Base-by-base conservation (phyloP, 2,329 filamentous ascomycete species). In the Ceratocystis eucalypticola region DNA sequence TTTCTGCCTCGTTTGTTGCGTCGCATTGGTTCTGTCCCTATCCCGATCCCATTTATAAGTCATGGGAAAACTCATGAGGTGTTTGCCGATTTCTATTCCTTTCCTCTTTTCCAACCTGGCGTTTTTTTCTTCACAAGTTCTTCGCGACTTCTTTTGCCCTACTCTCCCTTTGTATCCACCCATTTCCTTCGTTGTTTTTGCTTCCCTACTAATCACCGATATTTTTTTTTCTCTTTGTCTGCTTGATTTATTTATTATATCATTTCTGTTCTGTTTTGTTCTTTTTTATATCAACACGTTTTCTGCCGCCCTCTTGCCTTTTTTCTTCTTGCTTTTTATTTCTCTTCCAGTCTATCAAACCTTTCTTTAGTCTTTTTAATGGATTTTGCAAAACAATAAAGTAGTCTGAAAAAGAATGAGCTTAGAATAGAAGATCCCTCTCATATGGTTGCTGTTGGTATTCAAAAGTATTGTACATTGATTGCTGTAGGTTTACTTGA, bases 41-140 rank as follows among this genome's bases (percentile, higher is more conserved):
- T 33, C 3, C 30, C 37, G 4, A 5, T 53, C 20, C 22, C 17
- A 37, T 12, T 28, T 28, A 37, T 22, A 59, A 65, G 64, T 6
- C 48, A 55, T 4, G 44, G 12, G n/a, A 61, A 41, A 41, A 46
- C 64, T 44, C 22, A 20, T 25, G 20, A 59, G 17, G 25, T 59
- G 44, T 61, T 55, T 55, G 6, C 45, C 37, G 61, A 20, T 67
- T 69, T 67, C 55, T 33, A 67, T 67, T 68, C 22, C 50, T 64
- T 64, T 65, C 8, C 8, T 69, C 62, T 61, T 62, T 65, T 41
- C 46, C 28, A 30, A 61, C 53, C 44, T 55, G 46, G 48, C 57
- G 45, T 65, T 61, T 66, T 62, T 55, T 66, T 65, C 41, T 30
- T 55, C 33, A 41, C 50, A 37, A 45, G 37, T 41, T 61, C 25